A percentile compares a stretch with the other conserved stretches of the same genome.
phyloP scores from a whole-genome alignment of 2,329 filamentous ascomycete genomes.

The Aspergillus udagawae region DNA sequence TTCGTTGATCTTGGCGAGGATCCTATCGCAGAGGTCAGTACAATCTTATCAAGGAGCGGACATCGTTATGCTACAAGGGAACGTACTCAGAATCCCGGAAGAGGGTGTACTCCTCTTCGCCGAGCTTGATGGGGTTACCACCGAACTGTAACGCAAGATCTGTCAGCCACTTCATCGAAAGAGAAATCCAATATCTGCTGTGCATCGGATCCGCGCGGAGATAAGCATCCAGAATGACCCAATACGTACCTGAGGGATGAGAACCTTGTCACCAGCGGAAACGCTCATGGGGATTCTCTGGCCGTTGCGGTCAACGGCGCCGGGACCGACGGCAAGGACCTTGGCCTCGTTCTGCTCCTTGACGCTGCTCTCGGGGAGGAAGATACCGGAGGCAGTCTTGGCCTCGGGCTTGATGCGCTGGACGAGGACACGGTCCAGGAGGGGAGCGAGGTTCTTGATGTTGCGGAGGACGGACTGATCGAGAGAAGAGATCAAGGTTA shows the following conservation, averaged over 20 bases:
- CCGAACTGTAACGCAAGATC: conserved; percentile 61
- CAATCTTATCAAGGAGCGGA: background rate
- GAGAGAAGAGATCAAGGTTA: conserved; percentile 4
- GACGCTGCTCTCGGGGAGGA: conserved; percentile 92
- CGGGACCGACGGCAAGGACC: conserved; percentile 91
- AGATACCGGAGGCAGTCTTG: conserved; percentile 95
- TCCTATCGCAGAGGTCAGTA: conserved; percentile 53
- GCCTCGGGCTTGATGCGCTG: conserved; percentile 96
- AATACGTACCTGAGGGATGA: conserved; percentile 81
- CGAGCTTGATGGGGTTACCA: conserved; percentile 92
- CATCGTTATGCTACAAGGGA: background rate
- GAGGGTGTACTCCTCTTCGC: conserved; percentile 91
- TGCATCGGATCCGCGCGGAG: conserved; percentile 8
- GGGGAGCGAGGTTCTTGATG: conserved; percentile 89
- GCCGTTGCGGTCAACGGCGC: conserved; percentile 80
- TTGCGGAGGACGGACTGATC: conserved; percentile 68
- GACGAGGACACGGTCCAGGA: conserved; percentile 96
- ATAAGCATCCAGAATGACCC: conserved; percentile 9
- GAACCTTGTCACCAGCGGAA: conserved; percentile 76
- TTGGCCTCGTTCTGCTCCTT: conserved; percentile 98
- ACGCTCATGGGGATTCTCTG: conserved; percentile 85
- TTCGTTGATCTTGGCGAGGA: conserved; percentile 99
- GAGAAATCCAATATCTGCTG: background rate
- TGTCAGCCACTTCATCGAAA: conserved; percentile 17
- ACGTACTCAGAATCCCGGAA: conserved; percentile 98